Evolutionary conservation across 139 green algal species (phyloP), one percentile per base, ranked within the genome.

Genomic region (Chlorella sp.): DNA sequence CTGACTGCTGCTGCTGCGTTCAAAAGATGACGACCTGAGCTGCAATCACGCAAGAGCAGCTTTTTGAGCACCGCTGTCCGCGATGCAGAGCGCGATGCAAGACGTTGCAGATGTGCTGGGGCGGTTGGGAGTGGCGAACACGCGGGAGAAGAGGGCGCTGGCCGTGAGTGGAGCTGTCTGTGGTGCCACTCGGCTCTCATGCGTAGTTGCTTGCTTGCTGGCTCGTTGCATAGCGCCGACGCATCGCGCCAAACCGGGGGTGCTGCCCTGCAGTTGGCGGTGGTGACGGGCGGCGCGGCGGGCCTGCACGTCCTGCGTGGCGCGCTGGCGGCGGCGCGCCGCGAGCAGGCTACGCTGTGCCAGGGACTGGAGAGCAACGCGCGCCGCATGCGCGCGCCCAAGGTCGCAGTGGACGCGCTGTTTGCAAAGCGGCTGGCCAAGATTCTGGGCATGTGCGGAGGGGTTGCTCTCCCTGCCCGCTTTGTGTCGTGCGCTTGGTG

Each of bases 391-490:
- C 15, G n/a, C 12, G 14, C 60, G 3, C 9, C 58, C 35, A 88
- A 88, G 43, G 81, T 91, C 15, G 84, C 84, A 2, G 86, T 91
- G 21, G 84, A 93, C 42, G 48, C 38, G 5, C 63, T 87, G 17
- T 91, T 93, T 77, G 45, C 76, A 0, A 46, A 38, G 21, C 68
- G 86, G 1, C 77, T 93, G 8, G 5, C 7, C 5, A 72, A 74
- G 2, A 89, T 93, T 48, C 67, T 91, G 48, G 36, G 33, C 17
- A 90, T 91, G 81, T 89, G 48, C 65, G 79, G 9, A 15, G 3
- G 2, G 1, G 2, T 5, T 40, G 27, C 11, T n/a, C n/a, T n/a
- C n/a, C n/a, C n/a, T n/a, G n/a, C n/a, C n/a, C n/a, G n/a, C n/a
- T n/a, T n/a, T n/a, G n/a, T n/a, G n/a, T n/a, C n/a, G n/a, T n/a